Evolutionary conservation across 305 asterid genomes (phyloP), one percentile per base, ranked within the genome.

Genomic region (Fraxinus greggii): DNA sequence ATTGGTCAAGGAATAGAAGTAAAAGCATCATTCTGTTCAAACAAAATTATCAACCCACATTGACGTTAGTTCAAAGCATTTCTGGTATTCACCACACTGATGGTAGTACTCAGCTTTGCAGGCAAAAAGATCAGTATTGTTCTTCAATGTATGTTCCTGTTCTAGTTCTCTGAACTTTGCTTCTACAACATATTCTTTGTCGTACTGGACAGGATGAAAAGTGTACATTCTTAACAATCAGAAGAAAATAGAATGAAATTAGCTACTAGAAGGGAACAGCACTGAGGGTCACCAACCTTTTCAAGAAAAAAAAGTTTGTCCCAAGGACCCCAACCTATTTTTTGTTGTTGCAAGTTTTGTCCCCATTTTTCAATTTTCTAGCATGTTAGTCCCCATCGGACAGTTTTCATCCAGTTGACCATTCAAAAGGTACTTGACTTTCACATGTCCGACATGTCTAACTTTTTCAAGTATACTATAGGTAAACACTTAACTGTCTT

Each of bases 91-190:
- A 45, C 98, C 97, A 83, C 97, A 92, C 86, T 97, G 99, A 89
- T 97, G 98, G 82, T 92, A 92, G 89, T 91, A 94, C 91, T 97
- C 99, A 77, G 99, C 99, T 93, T 92, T 97, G 94, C 99, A 92
- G 83, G 99, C 97, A 86, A 97, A 91, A 86, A 97, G 98, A 88
- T 97, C 99, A 31, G 98, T 93, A 89, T 97, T 97, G 86, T 90
- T 87, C 87, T 90, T 92, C 85, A 95, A 85, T 42, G 97, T 86
- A 87, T 93, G 89, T 75, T 92, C 97, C 87, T 90, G 94, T 88
- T 97, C 98, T 24, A 97, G 93, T 83, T 92, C 96, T 87, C 86
- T 89, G 83, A 94, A 97, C 89, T 90, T 97, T 85, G 91, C 86
- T 83, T 97, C 99, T 76, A 97, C 93, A 72, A 91, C 88, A 86